A percentile compares a stretch with the other conserved stretches of the same genome.
Evolutionary conservation across 2,329 filamentous ascomycete genomes (phyloP).

Genomic region (Emergomyces orientalis): DNA sequence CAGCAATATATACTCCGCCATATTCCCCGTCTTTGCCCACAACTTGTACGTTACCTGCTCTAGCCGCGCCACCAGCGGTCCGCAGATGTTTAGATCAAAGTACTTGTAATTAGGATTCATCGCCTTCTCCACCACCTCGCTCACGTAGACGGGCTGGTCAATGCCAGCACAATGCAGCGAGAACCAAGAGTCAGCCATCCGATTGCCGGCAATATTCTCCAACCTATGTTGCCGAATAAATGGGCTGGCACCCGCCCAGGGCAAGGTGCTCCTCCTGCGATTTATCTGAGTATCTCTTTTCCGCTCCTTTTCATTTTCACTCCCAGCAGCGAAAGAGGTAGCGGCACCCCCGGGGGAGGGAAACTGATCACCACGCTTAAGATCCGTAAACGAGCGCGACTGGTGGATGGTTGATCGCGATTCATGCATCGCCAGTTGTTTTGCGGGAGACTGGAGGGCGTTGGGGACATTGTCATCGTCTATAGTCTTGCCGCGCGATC

Average conservation of each 20-base stretch:
- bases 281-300: constrained; percentile 16
- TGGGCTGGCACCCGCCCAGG: constrained; percentile 53
- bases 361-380: constrained; percentile 27
- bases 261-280: constrained; percentile 51
- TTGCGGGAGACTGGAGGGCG: constrained; percentile 56
- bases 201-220: constrained; percentile 59
- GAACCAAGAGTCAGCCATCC: constrained; percentile 82
- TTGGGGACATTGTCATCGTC: constrained; percentile 68
- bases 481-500: constrained; percentile 51
- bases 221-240: constrained; percentile 61
- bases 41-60: constrained; percentile 59
- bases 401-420: constrained; percentile 41
- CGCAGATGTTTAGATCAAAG: constrained; percentile 62
- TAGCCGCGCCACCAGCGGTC: constrained; percentile 55
- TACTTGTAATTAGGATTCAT: constrained; percentile 86
- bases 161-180: constrained; percentile 62
- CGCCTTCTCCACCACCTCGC: constrained; percentile 67
- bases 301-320: constrained; percentile 10
- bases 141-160: constrained; percentile 75
- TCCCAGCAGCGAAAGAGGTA: neutral
- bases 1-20: constrained; percentile 52
- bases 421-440: constrained; percentile 49
- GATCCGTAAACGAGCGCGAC: constrained; percentile 50
- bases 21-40: constrained; percentile 56
- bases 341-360: constrained; percentile 9